A percentile compares a stretch with the other conserved stretches of the same genome.
phyloP scores from a whole-genome alignment of 768 basidiomycete species.

The Russula vinacea region DNA sequence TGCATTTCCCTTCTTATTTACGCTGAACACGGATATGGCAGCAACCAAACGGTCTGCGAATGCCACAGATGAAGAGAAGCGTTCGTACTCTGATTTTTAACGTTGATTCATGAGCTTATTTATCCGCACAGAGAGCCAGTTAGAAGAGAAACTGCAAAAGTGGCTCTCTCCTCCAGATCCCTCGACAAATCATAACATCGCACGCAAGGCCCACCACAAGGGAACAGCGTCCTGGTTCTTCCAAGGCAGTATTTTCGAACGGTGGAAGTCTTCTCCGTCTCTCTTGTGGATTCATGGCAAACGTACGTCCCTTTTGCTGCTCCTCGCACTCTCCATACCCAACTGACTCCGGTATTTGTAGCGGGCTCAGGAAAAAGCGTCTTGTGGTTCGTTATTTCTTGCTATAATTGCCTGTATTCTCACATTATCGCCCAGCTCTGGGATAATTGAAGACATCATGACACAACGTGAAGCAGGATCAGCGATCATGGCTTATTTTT shows the following conservation, averaged over 20 bases:
- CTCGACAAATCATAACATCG: neutral
- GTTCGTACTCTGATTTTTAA: neutral
- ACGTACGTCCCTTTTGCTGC: neutral
- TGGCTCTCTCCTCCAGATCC: slow-evolving; percentile 16
- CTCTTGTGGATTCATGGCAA: slow-evolving; percentile 6
- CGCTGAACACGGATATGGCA: neutral
- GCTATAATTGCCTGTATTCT: neutral
- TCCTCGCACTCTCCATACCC: neutral
- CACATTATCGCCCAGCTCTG: neutral
- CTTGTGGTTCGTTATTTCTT: neutral
- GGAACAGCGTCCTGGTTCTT: slow-evolving; percentile 9
- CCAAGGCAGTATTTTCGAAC: neutral
- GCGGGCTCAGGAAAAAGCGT: slow-evolving; percentile 6
- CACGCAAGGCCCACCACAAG: neutral
- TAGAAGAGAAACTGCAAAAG: neutral
- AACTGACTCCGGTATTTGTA: neutral
- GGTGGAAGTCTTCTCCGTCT: slow-evolving; percentile 1
- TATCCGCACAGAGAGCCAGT: neutral
- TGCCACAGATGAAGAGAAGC: too few relatives aligned
- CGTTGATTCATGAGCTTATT: neutral
- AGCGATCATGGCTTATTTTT: neutral
- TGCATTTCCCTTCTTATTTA: neutral
- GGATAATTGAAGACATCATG: neutral
- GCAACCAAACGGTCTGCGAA: too few relatives aligned
- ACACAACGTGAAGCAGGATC: neutral